Base-by-base conservation (phyloP, 2,329 filamentous ascomycete species). In the Cyclaneusma minus region DNA sequence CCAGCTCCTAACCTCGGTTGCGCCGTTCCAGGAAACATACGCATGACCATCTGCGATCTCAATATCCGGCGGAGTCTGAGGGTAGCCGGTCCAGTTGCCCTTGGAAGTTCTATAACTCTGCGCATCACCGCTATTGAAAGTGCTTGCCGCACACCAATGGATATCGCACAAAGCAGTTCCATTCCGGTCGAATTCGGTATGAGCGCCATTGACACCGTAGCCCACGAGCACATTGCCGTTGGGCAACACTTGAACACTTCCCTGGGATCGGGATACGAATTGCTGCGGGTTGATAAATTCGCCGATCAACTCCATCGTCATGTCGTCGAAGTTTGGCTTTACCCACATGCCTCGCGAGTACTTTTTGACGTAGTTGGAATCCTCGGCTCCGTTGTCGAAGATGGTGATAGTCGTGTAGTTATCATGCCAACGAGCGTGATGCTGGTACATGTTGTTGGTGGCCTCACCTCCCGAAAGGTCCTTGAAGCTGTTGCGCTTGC, bases 11-110 rank as follows among this genome's bases (percentile, higher is more conserved):
- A 55, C 58, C 38, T 58, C 52, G 0, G 58, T 64, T 24, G 60
- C 58, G 4, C 61, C 61, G 30, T 64, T 64, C 61, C 60, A 65
- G 4, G 58, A 66, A 3, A 67, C 62, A 41, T 62, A 71, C 58
- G 56, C 61, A 5, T 57, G 64, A 2, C 64, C 60, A 40, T 60
- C 68, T n/a, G n/a, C n/a, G 6, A 50, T 46, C 5, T 49, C 42
- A 10, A 54, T 43, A 1, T 50, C 47, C 2, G 52, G 51, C 2
- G 39, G 40, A 24, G 52, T 51, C 9, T 36, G 39, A 0, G 52
- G 47, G 5, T 45, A 34, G 1, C 51, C 51, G 3, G 48, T 52
- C 51, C 51, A 55, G 27, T 54, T 50, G 21, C 45, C 51, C 11
- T 46, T 33, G 30, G 52, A 55, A 1, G 41, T 50, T 5, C 52